Conservation (phyloP, 805 yeast species). For the Clavispora vitiphila region DNA sequence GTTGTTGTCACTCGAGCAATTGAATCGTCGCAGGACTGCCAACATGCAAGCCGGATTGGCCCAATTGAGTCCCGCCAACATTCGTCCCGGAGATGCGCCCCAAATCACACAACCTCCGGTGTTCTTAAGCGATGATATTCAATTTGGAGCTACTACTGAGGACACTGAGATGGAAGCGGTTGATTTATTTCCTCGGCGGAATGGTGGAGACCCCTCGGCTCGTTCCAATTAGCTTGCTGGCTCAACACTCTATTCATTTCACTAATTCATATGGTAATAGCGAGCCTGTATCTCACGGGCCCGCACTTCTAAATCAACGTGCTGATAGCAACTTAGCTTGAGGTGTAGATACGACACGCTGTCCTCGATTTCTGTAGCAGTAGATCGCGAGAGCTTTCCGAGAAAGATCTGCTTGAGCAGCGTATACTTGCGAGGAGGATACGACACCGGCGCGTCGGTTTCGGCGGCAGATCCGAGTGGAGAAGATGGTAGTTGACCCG, state of each 20-base stretch:
- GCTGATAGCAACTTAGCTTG: slow-evolving; percentile 11
- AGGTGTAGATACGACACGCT: slow-evolving; percentile 18
- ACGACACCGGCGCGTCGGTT: neutral
- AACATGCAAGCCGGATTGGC: slow-evolving; percentile 4
- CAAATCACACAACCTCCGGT: slow-evolving; percentile 39
- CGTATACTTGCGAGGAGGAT: neutral
- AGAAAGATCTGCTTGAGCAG: neutral
- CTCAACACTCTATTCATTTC: neutral
- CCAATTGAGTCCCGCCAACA: slow-evolving; percentile 4
- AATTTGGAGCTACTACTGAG: slow-evolving; percentile 20
- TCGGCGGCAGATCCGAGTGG: neutral
- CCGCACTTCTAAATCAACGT: slow-evolving; percentile 7
- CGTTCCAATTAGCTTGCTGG: neutral
- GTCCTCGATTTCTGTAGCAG: slow-evolving; percentile 13
- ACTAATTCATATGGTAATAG: slow-evolving; percentile 2
- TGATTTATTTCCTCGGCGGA: slow-evolving; percentile 20
- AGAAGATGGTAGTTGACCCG: neutral
- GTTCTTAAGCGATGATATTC: slow-evolving; percentile 24
- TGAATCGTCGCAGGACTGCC: slow-evolving; percentile 10
- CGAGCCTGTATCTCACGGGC: slow-evolving; percentile 14
- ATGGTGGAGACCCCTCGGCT: neutral
- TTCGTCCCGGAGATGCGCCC: slow-evolving; percentile 32
- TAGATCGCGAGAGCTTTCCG: slow-evolving; percentile 6
- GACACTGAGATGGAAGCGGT: slow-evolving; percentile 31
- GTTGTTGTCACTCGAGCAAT: slow-evolving; percentile 12